phyloP scores from a whole-genome alignment of 202 grass and related monocot genomes.

The Cymbopogon flexuosus region DNA sequence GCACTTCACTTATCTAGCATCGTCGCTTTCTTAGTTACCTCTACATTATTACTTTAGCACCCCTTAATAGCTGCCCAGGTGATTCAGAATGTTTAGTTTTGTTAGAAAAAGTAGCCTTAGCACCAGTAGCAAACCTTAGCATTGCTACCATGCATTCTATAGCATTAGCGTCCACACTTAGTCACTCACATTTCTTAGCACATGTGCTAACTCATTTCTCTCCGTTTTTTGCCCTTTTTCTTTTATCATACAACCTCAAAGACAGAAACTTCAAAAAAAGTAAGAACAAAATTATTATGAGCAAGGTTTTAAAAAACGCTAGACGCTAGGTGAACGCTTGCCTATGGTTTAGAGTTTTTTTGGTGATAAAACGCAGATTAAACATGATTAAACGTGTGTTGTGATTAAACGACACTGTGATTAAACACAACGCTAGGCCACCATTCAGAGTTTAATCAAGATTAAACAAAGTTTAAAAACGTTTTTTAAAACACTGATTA shows the following conservation, averaged over 20 bases:
- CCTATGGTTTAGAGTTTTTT: too few relatives aligned
- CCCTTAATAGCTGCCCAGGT: not conserved
- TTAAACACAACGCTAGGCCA: too few relatives aligned
- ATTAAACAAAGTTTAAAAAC: too few relatives aligned
- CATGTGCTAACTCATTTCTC: not conserved
- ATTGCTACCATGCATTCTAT: not conserved
- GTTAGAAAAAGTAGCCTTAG: not conserved
- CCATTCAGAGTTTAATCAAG: too few relatives aligned
- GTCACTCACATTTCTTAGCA: not conserved
- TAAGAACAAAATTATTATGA: not conserved
- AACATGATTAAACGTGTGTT: too few relatives aligned
- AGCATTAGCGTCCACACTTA: not conserved
- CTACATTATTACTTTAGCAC: not conserved
- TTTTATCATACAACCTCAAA: too few relatives aligned
- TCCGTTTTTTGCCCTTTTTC: too few relatives aligned
- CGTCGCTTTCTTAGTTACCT: not conserved
- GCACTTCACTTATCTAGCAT: not conserved
- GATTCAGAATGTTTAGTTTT: not conserved
- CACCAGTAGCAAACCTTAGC: not conserved
- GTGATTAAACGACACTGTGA: too few relatives aligned
- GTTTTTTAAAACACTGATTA: too few relatives aligned
- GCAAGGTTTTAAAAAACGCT: too few relatives aligned
- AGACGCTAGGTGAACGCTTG: too few relatives aligned
- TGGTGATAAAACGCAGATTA: too few relatives aligned
- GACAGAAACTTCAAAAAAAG: not conserved